Percentiles rank a stretch among this genome's conserved stretches.
Conservation (phyloP, 495 filamentous ascomycete species). For the Penicillium diatomitis region DNA sequence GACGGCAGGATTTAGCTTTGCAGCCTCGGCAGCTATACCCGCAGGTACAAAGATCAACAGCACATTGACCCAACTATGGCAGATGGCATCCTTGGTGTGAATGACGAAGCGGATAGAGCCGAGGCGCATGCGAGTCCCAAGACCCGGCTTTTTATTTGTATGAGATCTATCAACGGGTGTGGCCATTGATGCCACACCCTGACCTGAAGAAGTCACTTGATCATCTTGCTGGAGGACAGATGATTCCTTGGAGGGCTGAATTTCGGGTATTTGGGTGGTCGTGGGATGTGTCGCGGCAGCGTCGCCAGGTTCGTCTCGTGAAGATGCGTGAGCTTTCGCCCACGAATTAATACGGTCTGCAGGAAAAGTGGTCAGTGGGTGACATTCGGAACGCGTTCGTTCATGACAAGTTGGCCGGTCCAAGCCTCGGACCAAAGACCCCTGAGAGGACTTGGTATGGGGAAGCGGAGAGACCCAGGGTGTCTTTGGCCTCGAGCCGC, state of each 20-base stretch:
- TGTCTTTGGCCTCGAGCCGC: not conserved
- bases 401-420: no score
- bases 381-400: no score
- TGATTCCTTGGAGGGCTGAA: not conserved
- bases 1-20: conserved; percentile 37
- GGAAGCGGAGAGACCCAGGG: no score
- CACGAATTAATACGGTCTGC: conserved; percentile 39
- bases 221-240: conserved; percentile 15
- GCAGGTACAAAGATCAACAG: conserved; percentile 73
- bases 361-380: conserved; percentile 9
- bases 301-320: conserved; percentile 7
- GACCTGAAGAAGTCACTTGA: conserved; percentile 25
- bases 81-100: conserved; percentile 33
- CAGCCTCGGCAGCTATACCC: conserved; percentile 58
- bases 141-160: conserved; percentile 14
- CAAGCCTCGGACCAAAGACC: no score
- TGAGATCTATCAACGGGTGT: conserved; percentile 15
- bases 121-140: conserved; percentile 25
- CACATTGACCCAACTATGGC: conserved; percentile 65
- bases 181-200: conserved; percentile 11
- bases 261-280: conserved; percentile 7
- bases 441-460: no score
- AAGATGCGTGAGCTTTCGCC: conserved; percentile 42
- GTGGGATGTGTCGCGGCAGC: not conserved
- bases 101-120: conserved; percentile 26